Evolutionary conservation across 352 stramenopile genomes (phyloP), one percentile per base, ranked within the genome.

Genomic region (Phytophthora pinifolia): DNA sequence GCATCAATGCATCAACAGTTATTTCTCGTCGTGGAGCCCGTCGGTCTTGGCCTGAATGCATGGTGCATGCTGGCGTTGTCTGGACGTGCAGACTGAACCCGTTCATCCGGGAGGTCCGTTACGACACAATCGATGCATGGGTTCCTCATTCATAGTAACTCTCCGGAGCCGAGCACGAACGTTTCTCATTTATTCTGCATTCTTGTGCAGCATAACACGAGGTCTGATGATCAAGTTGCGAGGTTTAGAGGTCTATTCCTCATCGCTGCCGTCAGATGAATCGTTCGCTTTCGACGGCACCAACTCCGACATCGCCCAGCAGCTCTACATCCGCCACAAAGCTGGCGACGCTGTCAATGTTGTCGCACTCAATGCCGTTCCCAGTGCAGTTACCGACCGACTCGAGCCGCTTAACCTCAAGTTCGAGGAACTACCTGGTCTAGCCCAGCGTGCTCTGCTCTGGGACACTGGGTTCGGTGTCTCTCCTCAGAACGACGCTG

Each of bases 401-500:
- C 58, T 67, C 17, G 44, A 56, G 22, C 12, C 18, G 2, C 9
- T 71, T 7, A 41, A 51, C n/a, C 17, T 61, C 49, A 18, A 22
- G 9, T 72, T 64, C 39, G 42, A 46, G 13, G 34, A 61, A 5
- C 35, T 75, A 4, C 62, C 62, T 1, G 65, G 56, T 10, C 42
- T 73, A 2, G 53, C 69, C 20, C 69, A 78, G 29, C 61, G 61
- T 13, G 69, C 65, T 2, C 27, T 75, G 25, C 62, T 78, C 4
- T 78, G 69, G 69, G 69, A 78, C 29, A 49, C 62, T 9, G 69
- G 68, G 18, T 72, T 72, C 25, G 63, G 32, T 14, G 35, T 62
- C 17, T 65, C 63, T 9, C 53, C 53, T 2, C 14, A 3, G 1
- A 56, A 60, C 36, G 41, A 59, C n/a, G 37, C 44, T 5, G 37